Base-by-base conservation (phyloP, 768 basidiomycete genomes). In the Collybia sordida region DNA sequence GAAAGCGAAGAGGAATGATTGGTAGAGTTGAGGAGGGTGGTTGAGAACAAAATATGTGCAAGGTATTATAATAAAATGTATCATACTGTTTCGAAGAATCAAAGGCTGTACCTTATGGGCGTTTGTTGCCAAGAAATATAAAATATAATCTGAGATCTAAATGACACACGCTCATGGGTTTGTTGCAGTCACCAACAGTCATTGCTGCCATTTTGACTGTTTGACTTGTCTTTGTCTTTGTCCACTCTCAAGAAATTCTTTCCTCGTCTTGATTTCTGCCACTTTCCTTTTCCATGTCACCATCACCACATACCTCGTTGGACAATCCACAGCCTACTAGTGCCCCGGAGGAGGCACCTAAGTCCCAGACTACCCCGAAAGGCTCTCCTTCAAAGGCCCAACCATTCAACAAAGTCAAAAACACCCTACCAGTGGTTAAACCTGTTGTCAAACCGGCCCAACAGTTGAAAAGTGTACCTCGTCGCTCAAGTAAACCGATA, bases 401-500 rank as follows among this genome's bases (percentile, higher is more conserved):
- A 41, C 54, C 49, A 34, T 40, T 31, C 44, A 43, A 54, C 49
- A 57, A 56, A 25, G 46, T 40, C 28, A 59, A 61, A 34, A 23
- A 50, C 42, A 45, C 46, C 17, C 44, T 49, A 28, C 49, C 55
- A 40, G 22, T 40, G 7, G 18, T 28, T 23, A 63, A 61, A 42
- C 49, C 61, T 28, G 35, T 57, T 19, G 54, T 51, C 22, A 75
- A 75, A 52, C 54, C 69, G 3, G 58, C 63, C 27, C 78, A 78
- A 53, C 31, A 31, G 31, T 68, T 73, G 49, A 88, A 89, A 72
- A 88, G 86, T 64, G 63, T 80, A 6, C 69, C 84, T 47, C 79
- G 82, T 42, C 82, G 86, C 34, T 82, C 86, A 15, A 87, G 90
- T 65, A 89, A 90, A 63, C 91, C 91, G 7, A 86, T 93, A 58